Base-by-base conservation (phyloP, 306 rosid species). In the Fragaria nilgerrensis region DNA sequence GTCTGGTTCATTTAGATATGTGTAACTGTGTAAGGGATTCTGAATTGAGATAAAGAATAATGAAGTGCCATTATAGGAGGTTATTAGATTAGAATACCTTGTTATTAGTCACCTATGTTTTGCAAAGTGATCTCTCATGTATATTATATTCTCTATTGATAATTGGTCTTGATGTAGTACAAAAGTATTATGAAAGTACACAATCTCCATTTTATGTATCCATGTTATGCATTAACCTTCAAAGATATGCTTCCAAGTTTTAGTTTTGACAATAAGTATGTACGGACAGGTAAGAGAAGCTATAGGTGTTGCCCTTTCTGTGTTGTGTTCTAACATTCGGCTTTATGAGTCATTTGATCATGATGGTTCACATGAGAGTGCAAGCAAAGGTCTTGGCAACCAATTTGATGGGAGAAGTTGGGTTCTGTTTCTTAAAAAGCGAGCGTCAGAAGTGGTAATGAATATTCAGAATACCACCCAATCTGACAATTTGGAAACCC, bases 301-400 rank as follows among this genome's bases (percentile, higher is more conserved):
- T 81, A 86, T 95, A 56, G 99, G 99, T 75, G 93, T 90, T 75
- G 84, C 91, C 65, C 98, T 95, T 79, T 89, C 98, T 55, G 85
- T 92, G 19, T 82, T 91, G 85, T 95, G 97, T 85, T 91, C 99
- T 41, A 95, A 95, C 84, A 87, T 95, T 79, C 90, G 92, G 76
- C 95, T 92, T 55, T 86, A 84, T 86, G 88, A 88, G 62, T 89
- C 92, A 47, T 86, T 68, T 83, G 79, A 82, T 77, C 87, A 25
- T 70, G 87, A 80, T 79, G 77, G 41, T 78, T 80, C 83, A 55
- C 75, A 56, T 32, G 92, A 79, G 73, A 83, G 61, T 79, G 76
- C 61, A 62, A 78, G 75, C 39, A 79, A 37, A 72, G 76, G 81
- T 84, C 62, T 49, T 80, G 86, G 82, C 78, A 64, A 76, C 78